Evolutionary conservation across 805 yeast species (phyloP).

Genomic region (Metschnikowia baotianmanensis): DNA sequence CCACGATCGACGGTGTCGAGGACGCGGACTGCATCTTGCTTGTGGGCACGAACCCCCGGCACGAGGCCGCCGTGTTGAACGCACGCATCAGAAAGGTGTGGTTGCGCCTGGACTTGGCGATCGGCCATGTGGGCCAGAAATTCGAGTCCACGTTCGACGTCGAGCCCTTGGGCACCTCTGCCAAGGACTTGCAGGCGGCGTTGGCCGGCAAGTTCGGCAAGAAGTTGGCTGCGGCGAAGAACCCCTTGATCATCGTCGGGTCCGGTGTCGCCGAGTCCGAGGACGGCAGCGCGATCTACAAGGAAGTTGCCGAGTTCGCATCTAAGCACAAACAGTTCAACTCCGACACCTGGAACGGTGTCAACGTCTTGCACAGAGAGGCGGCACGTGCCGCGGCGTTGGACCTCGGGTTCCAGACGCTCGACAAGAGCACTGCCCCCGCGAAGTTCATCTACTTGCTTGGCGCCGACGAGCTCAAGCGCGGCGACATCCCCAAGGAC

Average conservation of each 20-base stretch:
- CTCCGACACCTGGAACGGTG: constrained; percentile 77
- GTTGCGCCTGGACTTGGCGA: constrained; percentile 65
- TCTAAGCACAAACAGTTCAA: constrained; percentile 54
- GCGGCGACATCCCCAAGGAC: constrained; percentile 71
- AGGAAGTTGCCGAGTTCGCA: constrained; percentile 60
- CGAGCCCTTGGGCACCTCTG: constrained; percentile 61
- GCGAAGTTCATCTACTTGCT: constrained; percentile 78
- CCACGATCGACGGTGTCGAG: constrained; percentile 75
- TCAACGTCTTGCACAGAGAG: constrained; percentile 75
- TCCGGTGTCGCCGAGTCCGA: constrained; percentile 70
- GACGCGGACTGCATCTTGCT: constrained; percentile 78
- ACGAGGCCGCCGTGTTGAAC: constrained; percentile 85
- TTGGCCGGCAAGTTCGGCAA: constrained; percentile 67
- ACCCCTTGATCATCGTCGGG: constrained; percentile 78
- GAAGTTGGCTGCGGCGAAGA: constrained; percentile 61
- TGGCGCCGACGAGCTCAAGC: constrained; percentile 79
- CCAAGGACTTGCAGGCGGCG: constrained; percentile 55
- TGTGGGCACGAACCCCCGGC: constrained; percentile 85
- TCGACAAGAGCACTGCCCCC: constrained; percentile 32
- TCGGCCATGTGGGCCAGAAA: constrained; percentile 70
- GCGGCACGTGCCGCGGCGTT: constrained; percentile 87
- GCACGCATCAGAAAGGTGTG: constrained; percentile 80
- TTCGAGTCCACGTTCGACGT: constrained; percentile 75
- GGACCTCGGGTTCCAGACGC: constrained; percentile 72
- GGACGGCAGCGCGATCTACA: constrained; percentile 61